Conservation (phyloP, 1,284 basidiomycete species). For the Malassezia caprae region DNA sequence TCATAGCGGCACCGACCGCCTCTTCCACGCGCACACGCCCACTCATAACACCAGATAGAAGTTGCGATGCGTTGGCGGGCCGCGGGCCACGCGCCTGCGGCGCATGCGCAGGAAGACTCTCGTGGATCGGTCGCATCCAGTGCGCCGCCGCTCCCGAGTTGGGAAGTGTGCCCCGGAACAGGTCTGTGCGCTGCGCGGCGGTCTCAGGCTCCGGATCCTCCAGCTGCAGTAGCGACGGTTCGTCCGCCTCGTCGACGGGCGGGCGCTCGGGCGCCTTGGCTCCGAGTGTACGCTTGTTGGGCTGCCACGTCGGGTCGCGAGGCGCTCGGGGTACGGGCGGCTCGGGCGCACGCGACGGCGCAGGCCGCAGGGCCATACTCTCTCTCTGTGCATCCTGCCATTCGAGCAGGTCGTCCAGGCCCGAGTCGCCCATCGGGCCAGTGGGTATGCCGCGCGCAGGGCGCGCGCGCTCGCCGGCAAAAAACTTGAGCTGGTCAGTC, state of each 20-base stretch:
- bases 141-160: conserved; percentile 41
- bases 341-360: background rate
- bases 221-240: background rate
- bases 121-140: conserved; percentile 43
- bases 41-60: conserved; percentile 1
- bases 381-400: conserved; percentile 11
- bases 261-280: background rate
- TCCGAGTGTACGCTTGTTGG: conserved; percentile 3
- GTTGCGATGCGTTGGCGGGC: conserved; percentile 4
- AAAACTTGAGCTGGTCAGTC: conserved; percentile 25
- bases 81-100: background rate
- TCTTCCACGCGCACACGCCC: conserved; percentile 16
- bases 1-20: conserved; percentile 13
- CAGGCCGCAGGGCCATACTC: background rate
- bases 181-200: conserved; percentile 21
- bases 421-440: conserved; percentile 29
- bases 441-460: conserved; percentile 9
- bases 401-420: conserved; percentile 35
- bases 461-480: conserved; percentile 17
- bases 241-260: background rate
- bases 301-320: background rate
- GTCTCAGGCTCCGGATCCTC: background rate
- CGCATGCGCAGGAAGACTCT: conserved; percentile 22
- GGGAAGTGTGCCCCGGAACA: conserved; percentile 33
- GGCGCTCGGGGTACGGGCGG: background rate